Percentiles rank a stretch among this genome's conserved stretches.
phyloP scores from a whole-genome alignment of 202 grass and related monocot genomes.

The Digitaria exilis region DNA sequence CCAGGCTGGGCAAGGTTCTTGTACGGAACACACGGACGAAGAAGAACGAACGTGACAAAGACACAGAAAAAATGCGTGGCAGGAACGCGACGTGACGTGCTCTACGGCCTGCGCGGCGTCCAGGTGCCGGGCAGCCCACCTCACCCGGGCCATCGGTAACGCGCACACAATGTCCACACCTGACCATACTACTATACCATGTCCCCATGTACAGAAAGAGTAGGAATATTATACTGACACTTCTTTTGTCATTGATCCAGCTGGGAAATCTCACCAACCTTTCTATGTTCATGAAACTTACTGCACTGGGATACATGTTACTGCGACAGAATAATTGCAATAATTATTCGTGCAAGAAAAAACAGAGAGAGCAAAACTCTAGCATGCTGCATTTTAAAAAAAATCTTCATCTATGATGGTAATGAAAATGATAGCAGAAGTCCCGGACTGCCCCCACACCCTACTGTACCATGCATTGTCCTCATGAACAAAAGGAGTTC shows the following conservation, averaged over 20 bases:
- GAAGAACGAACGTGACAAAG: no score
- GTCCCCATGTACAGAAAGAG: background rate
- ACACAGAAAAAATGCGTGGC: no score
- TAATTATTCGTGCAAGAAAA: background rate
- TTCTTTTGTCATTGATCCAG: background rate
- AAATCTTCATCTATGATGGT: background rate
- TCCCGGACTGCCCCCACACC: no score
- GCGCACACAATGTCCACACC: background rate
- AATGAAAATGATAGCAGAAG: background rate
- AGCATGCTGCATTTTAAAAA: background rate
- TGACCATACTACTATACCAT: background rate
- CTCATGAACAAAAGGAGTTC: background rate
- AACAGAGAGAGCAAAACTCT: background rate
- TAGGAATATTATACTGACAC: background rate
- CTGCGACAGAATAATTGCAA: background rate
- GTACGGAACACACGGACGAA: no score
- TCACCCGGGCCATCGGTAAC: background rate
- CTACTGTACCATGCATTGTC: background rate
- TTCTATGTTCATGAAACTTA: background rate
- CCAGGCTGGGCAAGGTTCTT: no score
- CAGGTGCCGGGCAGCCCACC: background rate
- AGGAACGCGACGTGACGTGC: slow-evolving; percentile 3
- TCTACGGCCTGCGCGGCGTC: background rate
- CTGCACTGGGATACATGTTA: background rate
- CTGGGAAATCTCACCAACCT: background rate